phyloP scores from a whole-genome alignment of 2,329 filamentous ascomycete species.

The Cephalotrichum gorgonifer region DNA sequence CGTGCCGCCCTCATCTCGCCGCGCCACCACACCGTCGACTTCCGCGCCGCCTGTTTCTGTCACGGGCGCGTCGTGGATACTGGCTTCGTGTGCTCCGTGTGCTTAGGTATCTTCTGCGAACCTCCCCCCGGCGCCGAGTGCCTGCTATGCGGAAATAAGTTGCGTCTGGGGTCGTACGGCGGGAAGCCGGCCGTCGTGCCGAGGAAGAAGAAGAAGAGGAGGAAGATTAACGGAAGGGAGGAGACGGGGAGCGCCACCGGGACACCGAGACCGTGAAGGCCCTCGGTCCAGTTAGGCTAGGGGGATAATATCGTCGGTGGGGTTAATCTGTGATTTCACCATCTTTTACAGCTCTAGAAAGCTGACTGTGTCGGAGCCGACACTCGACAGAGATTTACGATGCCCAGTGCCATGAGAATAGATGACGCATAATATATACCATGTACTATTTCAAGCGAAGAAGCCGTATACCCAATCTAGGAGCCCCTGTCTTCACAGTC shows the following conservation, averaged over 20 bases:
- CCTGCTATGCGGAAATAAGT: slow-evolving; percentile 70
- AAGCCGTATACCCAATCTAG: too few relatives aligned
- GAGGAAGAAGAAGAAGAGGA: slow-evolving; percentile 66
- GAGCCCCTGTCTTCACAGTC: too few relatives aligned
- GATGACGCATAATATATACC: not conserved
- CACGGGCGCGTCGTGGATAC: slow-evolving; percentile 84
- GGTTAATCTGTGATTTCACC: not conserved
- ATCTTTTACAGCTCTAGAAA: not conserved
- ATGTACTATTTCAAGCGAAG: too few relatives aligned
- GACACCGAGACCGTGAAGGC: slow-evolving; percentile 48
- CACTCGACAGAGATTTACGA: not conserved
- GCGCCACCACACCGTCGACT: slow-evolving; percentile 80
- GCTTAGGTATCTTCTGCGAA: slow-evolving; percentile 84
- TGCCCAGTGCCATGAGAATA: not conserved
- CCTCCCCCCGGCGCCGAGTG: slow-evolving; percentile 55
- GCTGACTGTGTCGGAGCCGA: not conserved
- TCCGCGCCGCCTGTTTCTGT: slow-evolving; percentile 96
- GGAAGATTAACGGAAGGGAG: slow-evolving; percentile 42
- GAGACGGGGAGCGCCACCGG: slow-evolving; percentile 50
- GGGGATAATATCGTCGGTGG: not conserved
- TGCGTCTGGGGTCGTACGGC: slow-evolving; percentile 68
- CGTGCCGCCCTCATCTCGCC: slow-evolving; percentile 61
- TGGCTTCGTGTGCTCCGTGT: slow-evolving; percentile 93
- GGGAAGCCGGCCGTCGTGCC: slow-evolving; percentile 66
- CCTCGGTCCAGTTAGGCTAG: too few relatives aligned